Conservation (phyloP, 768 basidiomycete species). For the Cytidiella melzeri region DNA sequence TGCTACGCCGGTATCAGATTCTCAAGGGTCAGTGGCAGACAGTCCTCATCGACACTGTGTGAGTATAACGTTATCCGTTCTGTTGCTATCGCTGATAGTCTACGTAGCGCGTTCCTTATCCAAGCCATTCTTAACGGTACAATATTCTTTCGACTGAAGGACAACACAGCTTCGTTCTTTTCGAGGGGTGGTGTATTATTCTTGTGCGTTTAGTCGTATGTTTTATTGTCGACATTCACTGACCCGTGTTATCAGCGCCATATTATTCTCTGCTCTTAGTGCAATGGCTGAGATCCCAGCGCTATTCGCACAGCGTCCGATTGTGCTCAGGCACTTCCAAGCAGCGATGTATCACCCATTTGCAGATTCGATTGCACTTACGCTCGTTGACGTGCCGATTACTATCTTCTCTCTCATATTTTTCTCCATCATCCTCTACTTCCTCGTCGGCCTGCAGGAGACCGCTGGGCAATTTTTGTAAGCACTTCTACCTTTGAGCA, state of each 20-base stretch:
- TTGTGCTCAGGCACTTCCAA: conserved; percentile 48
- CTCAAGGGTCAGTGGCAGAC: no score
- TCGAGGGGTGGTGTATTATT: conserved; percentile 73
- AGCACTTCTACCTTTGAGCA: conserved; percentile 20
- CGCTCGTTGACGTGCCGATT: conserved; percentile 57
- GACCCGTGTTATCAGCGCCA: conserved; percentile 31
- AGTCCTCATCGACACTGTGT: conserved; percentile 24
- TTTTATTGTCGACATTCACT: neutral
- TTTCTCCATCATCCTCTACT: conserved; percentile 53
- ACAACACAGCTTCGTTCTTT: conserved; percentile 60
- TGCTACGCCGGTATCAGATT: conserved; percentile 31
- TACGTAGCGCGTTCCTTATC: conserved; percentile 46
- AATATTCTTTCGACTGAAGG: conserved; percentile 52
- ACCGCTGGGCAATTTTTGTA: conserved; percentile 62
- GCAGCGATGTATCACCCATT: conserved; percentile 61
- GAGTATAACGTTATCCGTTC: neutral
- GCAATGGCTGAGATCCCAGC: conserved; percentile 59
- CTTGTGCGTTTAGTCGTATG: conserved; percentile 41
- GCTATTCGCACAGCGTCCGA: conserved; percentile 52
- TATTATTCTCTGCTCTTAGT: conserved; percentile 55
- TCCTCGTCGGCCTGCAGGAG: conserved; percentile 51
- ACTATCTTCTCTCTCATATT: conserved; percentile 40
- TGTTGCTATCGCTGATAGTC: conserved; percentile 9
- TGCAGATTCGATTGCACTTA: conserved; percentile 50
- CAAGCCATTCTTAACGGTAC: conserved; percentile 54